Conservation (phyloP, 2,329 filamentous ascomycete genomes). For the Sarocladiaceae sp. region DNA sequence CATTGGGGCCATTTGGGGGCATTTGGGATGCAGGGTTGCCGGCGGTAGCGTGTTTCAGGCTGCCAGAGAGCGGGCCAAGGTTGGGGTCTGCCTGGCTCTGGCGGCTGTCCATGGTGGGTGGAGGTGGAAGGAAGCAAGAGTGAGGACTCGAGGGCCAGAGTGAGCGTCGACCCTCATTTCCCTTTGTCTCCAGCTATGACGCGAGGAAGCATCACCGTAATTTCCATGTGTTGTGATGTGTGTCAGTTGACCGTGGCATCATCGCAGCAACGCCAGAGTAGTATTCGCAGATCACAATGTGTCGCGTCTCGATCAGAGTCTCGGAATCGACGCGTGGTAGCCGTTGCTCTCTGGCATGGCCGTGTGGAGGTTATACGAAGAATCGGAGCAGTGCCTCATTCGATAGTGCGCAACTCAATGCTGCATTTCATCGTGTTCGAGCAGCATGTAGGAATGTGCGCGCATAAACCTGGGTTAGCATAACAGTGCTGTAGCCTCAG, state of each 20-base stretch:
- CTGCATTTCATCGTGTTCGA: too few species aligned
- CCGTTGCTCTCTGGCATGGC: too few species aligned
- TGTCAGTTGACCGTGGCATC: not conserved
- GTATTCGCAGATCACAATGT: conserved; percentile 3
- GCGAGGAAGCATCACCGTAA: conserved; percentile 3
- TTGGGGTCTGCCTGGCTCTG: too few species aligned
- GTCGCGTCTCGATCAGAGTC: not conserved
- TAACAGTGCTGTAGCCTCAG: too few species aligned
- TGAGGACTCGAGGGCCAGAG: not conserved
- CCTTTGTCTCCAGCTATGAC: conserved; percentile 5
- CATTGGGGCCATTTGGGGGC: not conserved
- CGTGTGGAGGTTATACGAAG: too few species aligned
- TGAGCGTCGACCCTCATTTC: not conserved
- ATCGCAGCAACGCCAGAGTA: not conserved
- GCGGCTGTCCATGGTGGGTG: not conserved
- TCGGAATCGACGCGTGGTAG: too few species aligned
- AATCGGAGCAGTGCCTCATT: too few species aligned
- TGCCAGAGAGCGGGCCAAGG: not conserved
- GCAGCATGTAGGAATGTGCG: too few species aligned
- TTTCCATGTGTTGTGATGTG: not conserved
- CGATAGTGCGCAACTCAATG: too few species aligned
- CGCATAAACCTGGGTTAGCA: too few species aligned
- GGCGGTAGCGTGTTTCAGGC: conserved; percentile 8
- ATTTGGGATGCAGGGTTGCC: not conserved
- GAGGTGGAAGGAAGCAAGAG: not conserved